A percentile compares a stretch with the other conserved stretches of the same genome.
Evolutionary conservation across 495 filamentous ascomycete species (phyloP).

Genomic region (Letharia columbiana): DNA sequence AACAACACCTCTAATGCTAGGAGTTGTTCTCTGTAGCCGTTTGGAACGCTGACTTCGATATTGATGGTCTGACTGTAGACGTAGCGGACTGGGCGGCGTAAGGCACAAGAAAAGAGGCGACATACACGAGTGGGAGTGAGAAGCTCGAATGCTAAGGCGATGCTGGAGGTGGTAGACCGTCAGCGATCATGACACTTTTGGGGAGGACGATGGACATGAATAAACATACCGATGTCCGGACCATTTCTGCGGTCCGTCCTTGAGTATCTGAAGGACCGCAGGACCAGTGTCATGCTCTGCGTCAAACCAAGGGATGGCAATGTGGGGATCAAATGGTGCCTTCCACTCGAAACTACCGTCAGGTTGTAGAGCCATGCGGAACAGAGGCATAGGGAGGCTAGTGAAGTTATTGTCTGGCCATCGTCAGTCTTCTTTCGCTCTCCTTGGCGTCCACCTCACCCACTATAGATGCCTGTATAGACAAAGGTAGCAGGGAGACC

Average conservation of each 20-base stretch:
- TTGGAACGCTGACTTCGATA: conserved; percentile 74
- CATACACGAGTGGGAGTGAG: conserved; percentile 79
- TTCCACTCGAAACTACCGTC: conserved; percentile 90
- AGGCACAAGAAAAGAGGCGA: conserved; percentile 64
- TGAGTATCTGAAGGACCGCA: conserved; percentile 90
- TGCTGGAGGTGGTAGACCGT: conserved; percentile 39
- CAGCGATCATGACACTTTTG: not conserved
- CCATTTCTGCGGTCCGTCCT: conserved; percentile 84
- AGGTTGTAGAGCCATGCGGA: conserved; percentile 76
- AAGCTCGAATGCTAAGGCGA: conserved; percentile 86
- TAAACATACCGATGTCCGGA: conserved; percentile 56
- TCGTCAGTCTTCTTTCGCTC: too few species aligned
- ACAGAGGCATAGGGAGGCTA: conserved; percentile 81
- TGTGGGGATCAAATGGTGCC: conserved; percentile 85
- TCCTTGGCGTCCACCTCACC: too few species aligned
- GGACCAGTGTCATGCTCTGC: conserved; percentile 95
- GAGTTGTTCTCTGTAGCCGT: conserved; percentile 85
- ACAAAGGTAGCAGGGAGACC: conserved; percentile 83
- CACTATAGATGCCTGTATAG: conserved; percentile 86
- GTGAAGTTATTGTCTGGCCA: conserved; percentile 82
- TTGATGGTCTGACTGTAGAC: conserved; percentile 63
- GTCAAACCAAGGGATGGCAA: conserved; percentile 92
- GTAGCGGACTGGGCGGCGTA: conserved; percentile 71
- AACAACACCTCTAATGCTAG: conserved; percentile 58
- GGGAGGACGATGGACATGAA: not conserved